These are phyloP conservation scores for Scheffersomyces lignicola DNA, from an alignment of 1,139 yeast genomes.

Conservation along the genomic window DNA sequence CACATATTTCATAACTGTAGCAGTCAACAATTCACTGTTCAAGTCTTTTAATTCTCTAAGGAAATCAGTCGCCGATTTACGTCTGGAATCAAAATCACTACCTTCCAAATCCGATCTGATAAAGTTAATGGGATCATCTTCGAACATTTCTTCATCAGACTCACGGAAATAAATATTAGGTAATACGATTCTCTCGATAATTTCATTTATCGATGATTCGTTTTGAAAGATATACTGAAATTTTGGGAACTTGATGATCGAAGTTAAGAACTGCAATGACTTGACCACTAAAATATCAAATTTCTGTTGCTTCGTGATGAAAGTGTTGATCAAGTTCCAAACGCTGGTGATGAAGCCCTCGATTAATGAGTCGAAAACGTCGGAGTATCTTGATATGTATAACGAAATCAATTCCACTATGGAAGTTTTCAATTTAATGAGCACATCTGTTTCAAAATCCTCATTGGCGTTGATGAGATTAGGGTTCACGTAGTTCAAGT, in stretches of 20 bases:
- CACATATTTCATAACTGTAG: conserved; percentile 75
- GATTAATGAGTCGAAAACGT: conserved; percentile 76
- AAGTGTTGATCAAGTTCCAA: conserved; percentile 72
- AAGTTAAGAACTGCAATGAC: conserved; percentile 77
- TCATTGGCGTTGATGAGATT: conserved; percentile 55
- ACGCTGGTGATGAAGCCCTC: conserved; percentile 77
- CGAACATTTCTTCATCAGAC: conserved; percentile 87
- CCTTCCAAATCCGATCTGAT: conserved; percentile 94
- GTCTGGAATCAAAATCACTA: conserved; percentile 87
- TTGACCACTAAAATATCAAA: conserved; percentile 84
- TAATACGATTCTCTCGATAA: conserved; percentile 78
- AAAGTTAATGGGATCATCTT: conserved; percentile 93
- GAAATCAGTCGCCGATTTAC: conserved; percentile 90
- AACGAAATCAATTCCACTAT: conserved; percentile 83
- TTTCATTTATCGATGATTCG: conserved; percentile 69
- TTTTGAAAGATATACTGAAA: conserved; percentile 61
- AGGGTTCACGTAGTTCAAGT: conserved; percentile 57
- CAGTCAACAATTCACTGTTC: conserved; percentile 72
- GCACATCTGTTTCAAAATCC: conserved; percentile 70
- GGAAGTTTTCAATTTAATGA: conserved; percentile 76
- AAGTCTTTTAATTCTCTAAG: conserved; percentile 82
- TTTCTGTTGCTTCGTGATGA: conserved; percentile 67
- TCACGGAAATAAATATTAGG: conserved; percentile 87
- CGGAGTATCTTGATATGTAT: conserved; percentile 89
- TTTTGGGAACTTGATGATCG: conserved; percentile 70